Base-by-base conservation (phyloP, 306 rosid genomes). In the Inga laurina region DNA sequence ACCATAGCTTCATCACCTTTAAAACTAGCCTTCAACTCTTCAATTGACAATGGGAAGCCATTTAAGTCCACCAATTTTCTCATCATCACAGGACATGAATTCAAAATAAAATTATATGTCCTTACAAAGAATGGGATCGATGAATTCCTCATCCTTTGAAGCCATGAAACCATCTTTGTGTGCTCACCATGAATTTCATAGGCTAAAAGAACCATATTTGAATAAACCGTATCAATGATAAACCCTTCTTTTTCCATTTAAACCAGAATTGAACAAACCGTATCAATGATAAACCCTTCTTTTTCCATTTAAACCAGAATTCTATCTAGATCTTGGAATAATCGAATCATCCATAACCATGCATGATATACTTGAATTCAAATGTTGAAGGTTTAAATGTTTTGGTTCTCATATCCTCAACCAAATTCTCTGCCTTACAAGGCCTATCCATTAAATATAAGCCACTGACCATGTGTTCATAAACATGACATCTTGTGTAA, bases 151-250 rank as follows among this genome's bases (percentile, higher is more conserved):
- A 92, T 89, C 66, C 75, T 51, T 51, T 51, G 57, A 16, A 93
- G 94, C 97, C 98, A 92, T 22, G 22, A n/a, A 45, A 78, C 88
- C 96, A 93, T 89, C 41, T 88, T 75, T 22, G 77, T 51, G 18
- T 2, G 57, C 57, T 51, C 57, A 13, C n/a, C n/a, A 16, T 51
- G 57, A 14, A 51, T 51, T 77, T 94, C 97, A 61, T 89, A 92
- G 0, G 91, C 72, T 0, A 97, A 91, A 81, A 95, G 91, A 80
- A 93, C 87, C 97, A 95, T 93, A 22, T 92, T 93, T 16, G 89
- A 91, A 77, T 82, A 76, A 24, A 93, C 79, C 0, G 92, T 92
- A 41, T 93, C 97, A 24, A 88, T 72, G 10, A 12, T 86, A 71
- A 92, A 65, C 41, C 90, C 93, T 24, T 86, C n/a, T n/a, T n/a